Percentiles rank a stretch among this genome's conserved stretches.
Evolutionary conservation across 306 rosid species (phyloP).

Genomic region (Rosa persica): DNA sequence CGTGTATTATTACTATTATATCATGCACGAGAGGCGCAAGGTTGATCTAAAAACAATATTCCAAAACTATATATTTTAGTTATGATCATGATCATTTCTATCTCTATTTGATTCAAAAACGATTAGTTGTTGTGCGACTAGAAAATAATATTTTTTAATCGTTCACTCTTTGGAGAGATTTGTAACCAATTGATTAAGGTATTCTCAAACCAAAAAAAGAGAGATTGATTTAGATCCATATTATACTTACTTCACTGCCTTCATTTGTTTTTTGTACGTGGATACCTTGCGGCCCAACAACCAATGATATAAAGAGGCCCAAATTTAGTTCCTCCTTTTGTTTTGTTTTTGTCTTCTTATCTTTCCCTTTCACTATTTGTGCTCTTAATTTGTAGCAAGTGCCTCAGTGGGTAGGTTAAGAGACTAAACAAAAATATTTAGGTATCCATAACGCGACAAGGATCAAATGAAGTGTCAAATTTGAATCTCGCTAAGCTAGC

Average conservation of each 20-base stretch:
- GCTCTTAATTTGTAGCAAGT: not conserved
- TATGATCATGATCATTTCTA: no score
- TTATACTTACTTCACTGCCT: no score
- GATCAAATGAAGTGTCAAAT: not conserved
- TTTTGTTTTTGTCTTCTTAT: slow-evolving; percentile 4
- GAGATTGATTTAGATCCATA: no score
- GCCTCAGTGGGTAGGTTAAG: not conserved
- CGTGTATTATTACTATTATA: not conserved
- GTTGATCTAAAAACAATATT: not conserved
- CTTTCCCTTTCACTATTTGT: not conserved
- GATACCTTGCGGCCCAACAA: not conserved
- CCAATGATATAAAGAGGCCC: not conserved
- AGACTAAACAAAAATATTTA: not conserved
- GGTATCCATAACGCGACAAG: slow-evolving; percentile 4
- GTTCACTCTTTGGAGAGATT: no score
- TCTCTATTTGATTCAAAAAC: no score
- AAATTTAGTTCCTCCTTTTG: not conserved
- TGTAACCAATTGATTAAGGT: no score
- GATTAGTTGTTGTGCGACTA: no score
- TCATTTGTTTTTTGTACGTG: not conserved
- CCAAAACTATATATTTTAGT: not conserved
- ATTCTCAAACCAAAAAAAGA: no score
- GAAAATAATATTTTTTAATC: no score
- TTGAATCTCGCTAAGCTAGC: not conserved
- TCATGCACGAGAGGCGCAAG: not conserved